phyloP scores from a whole-genome alignment of 139 green algal species.

The Auxenochlorella protothecoides region DNA sequence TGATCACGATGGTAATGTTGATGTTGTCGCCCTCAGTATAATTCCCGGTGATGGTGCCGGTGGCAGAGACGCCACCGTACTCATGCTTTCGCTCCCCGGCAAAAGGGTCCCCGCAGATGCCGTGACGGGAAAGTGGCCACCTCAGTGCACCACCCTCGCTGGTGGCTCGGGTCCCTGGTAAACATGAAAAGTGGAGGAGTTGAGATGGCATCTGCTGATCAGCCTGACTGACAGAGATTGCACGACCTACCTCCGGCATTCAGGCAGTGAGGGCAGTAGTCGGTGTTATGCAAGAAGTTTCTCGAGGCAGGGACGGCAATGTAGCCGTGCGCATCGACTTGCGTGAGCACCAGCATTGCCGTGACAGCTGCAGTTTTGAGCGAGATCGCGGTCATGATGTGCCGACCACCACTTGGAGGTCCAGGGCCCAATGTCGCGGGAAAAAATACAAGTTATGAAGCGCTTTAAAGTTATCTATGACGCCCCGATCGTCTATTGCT shows the following conservation, averaged over 20 bases:
- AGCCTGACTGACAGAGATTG: not conserved
- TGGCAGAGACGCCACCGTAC: slow-evolving; percentile 3
- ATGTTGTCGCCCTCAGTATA: slow-evolving; percentile 13
- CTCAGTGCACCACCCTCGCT: not conserved
- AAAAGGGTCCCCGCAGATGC: not conserved
- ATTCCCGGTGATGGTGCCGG: slow-evolving; percentile 2
- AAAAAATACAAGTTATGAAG: not conserved
- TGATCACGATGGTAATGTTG: slow-evolving; percentile 15
- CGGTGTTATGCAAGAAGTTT: not conserved
- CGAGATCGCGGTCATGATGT: not conserved
- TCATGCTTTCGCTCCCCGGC: slow-evolving; percentile 1
- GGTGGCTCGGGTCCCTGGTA: not conserved
- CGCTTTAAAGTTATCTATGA: not conserved
- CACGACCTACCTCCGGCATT: not conserved
- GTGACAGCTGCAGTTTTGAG: not conserved
- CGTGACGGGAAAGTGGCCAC: slow-evolving; percentile 4
- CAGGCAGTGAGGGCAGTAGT: not conserved
- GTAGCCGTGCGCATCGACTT: not conserved
- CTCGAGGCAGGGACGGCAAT: not conserved
- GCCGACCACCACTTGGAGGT: not conserved
- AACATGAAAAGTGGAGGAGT: not conserved
- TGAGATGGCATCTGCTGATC: not conserved
- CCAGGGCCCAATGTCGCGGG: no score
- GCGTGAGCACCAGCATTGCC: not conserved
- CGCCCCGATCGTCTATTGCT: not conserved